These are phyloP conservation scores for Adiantum capillusveneris DNA, from an alignment of 75 land plant species.

Conservation along the genomic window DNA sequence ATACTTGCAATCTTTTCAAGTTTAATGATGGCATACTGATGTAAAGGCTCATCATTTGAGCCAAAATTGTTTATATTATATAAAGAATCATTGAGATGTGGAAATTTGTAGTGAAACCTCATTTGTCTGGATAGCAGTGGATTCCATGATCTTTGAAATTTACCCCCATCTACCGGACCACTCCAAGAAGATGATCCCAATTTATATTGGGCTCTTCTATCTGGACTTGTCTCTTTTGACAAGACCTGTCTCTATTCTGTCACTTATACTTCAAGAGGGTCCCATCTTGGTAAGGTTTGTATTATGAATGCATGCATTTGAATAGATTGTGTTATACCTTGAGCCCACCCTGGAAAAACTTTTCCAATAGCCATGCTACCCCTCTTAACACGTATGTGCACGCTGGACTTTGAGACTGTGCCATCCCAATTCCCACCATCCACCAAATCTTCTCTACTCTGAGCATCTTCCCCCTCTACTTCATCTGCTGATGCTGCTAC, in stretches of 20 bases:
- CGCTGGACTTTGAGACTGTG: no score
- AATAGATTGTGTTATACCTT: no score
- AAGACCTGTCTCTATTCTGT: background rate
- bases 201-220: background rate
- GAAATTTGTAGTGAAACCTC: slow-evolving; percentile 8
- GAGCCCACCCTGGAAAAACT: no score
- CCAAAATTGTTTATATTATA: slow-evolving; percentile 39
- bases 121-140: slow-evolving; percentile 2
- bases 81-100: slow-evolving; percentile 29
- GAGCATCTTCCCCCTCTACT: no score
- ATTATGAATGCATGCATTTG: no score
- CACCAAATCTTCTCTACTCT: no score
- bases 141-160: background rate
- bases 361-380: no score
- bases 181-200: slow-evolving; percentile 67
- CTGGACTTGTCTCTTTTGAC: background rate
- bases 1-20: slow-evolving; percentile 33
- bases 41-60: slow-evolving; percentile 74
- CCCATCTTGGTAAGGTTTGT: slow-evolving; percentile 1
- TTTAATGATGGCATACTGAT: slow-evolving; percentile 44
- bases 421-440: no score
- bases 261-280: background rate
- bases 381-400: no score
- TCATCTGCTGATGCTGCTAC: no score
- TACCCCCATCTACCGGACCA: slow-evolving; percentile 23